Conservation (phyloP, 805 yeast species). For the Metschnikowia kofuensis region DNA sequence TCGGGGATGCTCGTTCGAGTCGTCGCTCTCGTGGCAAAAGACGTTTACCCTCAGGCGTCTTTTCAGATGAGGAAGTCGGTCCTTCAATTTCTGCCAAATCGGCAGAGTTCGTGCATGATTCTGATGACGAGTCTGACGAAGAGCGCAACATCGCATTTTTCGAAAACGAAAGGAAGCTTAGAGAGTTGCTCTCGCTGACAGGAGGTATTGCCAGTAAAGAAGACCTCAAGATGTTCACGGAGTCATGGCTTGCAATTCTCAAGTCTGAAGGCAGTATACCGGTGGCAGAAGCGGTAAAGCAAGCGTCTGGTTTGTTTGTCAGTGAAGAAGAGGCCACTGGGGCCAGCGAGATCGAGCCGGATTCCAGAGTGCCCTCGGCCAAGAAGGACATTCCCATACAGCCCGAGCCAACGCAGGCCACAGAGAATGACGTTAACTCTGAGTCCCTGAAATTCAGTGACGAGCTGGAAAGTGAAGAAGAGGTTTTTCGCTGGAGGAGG, state of each 20-base stretch:
- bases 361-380: too few species aligned
- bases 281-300: slow-evolving; percentile 9
- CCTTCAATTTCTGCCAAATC: slow-evolving; percentile 27
- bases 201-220: slow-evolving; percentile 38
- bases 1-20: background rate
- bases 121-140: slow-evolving; percentile 63
- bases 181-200: slow-evolving; percentile 32
- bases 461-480: too few species aligned
- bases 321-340: slow-evolving; percentile 12
- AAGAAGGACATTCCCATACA: too few species aligned
- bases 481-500: too few species aligned
- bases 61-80: slow-evolving; percentile 3
- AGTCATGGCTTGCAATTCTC: slow-evolving; percentile 16
- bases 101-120: slow-evolving; percentile 52
- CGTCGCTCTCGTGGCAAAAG: background rate
- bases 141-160: slow-evolving; percentile 53
- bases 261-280: background rate
- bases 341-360: background rate
- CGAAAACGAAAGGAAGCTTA: slow-evolving; percentile 51
- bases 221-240: slow-evolving; percentile 14
- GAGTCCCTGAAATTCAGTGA: too few species aligned
- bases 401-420: too few species aligned
- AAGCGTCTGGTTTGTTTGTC: slow-evolving; percentile 16
- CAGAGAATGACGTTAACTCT: too few species aligned
- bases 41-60: background rate